Evolutionary conservation across 495 filamentous ascomycete species (phyloP).

Genomic region (Xylaria flabelliformis): DNA sequence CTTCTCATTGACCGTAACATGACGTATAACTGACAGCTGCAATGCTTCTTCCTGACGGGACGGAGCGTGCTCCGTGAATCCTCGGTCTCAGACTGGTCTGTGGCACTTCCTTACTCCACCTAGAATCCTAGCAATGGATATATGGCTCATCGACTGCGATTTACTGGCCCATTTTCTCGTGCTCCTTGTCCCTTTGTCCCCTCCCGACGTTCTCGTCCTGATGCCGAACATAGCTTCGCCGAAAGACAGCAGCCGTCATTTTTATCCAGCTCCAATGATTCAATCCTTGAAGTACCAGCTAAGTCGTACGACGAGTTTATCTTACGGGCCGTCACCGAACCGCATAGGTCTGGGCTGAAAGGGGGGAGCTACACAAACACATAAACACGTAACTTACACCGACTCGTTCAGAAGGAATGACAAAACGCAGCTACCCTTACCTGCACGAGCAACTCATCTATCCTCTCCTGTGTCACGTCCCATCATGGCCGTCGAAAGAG

Average conservation of each 20-base stretch:
- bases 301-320: no score
- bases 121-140: not conserved
- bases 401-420: not conserved
- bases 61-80: not conserved
- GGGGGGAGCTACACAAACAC: not conserved
- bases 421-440: constrained; percentile 12
- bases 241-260: no score
- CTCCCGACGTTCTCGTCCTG: not conserved
- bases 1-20: not conserved
- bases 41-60: not conserved
- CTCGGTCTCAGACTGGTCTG: not conserved
- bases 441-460: not conserved
- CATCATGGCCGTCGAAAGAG: not conserved
- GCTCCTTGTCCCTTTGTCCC: not conserved
- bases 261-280: no score
- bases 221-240: no score
- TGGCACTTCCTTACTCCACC: not conserved
- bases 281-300: no score
- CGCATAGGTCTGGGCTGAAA: no score
- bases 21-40: constrained; percentile 6
- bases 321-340: no score
- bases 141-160: not conserved
- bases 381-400: not conserved
- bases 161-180: not conserved
- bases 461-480: no score